Percentiles rank a stretch among this genome's conserved stretches.
These are phyloP conservation scores for Kodamaea leandrae DNA, from an alignment of 805 yeast species.

Conservation along the genomic window DNA sequence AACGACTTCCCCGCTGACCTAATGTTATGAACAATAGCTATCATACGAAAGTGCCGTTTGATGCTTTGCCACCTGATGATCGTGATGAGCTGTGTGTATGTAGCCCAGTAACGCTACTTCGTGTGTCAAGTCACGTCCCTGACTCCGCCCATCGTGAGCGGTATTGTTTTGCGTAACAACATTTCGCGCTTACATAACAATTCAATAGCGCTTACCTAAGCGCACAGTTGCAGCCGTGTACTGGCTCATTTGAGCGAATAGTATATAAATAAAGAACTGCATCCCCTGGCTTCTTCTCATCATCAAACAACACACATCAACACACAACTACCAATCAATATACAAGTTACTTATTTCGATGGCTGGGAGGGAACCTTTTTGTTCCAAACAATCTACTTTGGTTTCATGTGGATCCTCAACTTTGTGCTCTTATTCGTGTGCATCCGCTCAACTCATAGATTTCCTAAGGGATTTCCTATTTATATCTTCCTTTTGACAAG, in stretches of 20 bases:
- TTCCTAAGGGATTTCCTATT: not conserved
- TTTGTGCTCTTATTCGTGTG: not conserved
- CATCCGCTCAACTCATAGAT: not conserved
- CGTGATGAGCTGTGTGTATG: too few species aligned
- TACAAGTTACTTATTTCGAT: not conserved
- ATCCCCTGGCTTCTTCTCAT: not conserved
- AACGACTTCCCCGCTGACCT: too few species aligned
- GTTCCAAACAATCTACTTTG: conserved; percentile 3
- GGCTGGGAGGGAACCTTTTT: conserved; percentile 3
- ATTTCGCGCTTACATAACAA: too few species aligned
- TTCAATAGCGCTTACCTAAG: not conserved
- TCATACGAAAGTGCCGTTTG: too few species aligned
- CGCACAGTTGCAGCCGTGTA: not conserved
- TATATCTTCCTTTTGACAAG: not conserved
- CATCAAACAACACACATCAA: not conserved
- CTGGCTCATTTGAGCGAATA: too few species aligned
- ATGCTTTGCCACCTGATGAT: too few species aligned
- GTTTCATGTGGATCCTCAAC: not conserved
- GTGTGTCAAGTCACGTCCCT: too few species aligned
- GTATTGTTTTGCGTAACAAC: too few species aligned
- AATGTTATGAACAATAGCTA: too few species aligned
- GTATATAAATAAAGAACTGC: not conserved
- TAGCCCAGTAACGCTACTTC: too few species aligned
- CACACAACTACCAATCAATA: not conserved
- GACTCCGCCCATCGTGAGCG: too few species aligned